These are phyloP conservation scores for Przewalskia tangutica DNA, from an alignment of 257 asterid genomes.

Conservation along the genomic window DNA sequence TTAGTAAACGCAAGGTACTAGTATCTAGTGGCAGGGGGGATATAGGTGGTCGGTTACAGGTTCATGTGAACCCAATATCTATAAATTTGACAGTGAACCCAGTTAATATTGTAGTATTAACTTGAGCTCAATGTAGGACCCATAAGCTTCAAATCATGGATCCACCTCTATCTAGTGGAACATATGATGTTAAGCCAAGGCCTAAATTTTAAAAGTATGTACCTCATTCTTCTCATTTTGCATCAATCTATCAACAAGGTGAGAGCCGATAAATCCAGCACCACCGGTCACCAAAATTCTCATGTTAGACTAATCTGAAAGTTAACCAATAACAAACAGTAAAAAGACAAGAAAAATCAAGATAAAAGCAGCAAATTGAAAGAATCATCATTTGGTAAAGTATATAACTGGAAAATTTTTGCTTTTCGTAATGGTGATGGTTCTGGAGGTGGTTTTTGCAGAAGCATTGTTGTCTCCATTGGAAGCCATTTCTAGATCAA, in stretches of 20 bases:
- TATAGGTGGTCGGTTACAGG: too few species aligned
- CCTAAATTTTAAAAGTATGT: neutral
- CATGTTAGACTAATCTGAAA: conserved; percentile 65
- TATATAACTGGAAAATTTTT: conserved; percentile 67
- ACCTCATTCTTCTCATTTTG: conserved; percentile 95
- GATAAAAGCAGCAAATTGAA: neutral
- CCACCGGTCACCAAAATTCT: conserved; percentile 97
- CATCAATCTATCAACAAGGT: conserved; percentile 90
- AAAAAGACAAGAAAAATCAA: neutral
- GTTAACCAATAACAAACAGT: neutral
- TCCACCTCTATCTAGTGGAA: too few species aligned
- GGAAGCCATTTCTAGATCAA: conserved; percentile 48
- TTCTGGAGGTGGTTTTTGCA: conserved; percentile 90
- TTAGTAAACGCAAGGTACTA: neutral
- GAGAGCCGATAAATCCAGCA: conserved; percentile 99
- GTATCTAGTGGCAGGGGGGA: too few species aligned
- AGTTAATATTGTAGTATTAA: too few species aligned
- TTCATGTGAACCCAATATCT: too few species aligned
- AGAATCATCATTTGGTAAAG: neutral
- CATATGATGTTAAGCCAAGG: neutral
- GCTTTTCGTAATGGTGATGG: conserved; percentile 93
- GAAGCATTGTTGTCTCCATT: conserved; percentile 45
- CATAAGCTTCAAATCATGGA: too few species aligned
- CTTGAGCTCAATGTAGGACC: too few species aligned
- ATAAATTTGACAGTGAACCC: too few species aligned